Conservation (phyloP, 2,329 filamentous ascomycete species). For the Fusarium citri region DNA sequence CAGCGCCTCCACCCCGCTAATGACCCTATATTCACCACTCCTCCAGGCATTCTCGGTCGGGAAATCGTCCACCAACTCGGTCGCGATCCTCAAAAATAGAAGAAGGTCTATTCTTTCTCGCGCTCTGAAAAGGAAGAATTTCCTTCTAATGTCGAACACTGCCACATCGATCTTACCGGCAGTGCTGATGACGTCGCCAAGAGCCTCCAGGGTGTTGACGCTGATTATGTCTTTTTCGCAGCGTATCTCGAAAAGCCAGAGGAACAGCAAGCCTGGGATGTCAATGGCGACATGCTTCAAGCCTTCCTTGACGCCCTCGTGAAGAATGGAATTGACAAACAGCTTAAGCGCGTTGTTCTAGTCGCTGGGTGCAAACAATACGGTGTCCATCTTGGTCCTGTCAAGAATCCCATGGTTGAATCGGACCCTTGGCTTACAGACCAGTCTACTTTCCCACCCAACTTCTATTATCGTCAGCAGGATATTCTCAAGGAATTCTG, state of each 20-base stretch:
- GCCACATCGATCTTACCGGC: slow-evolving; percentile 12
- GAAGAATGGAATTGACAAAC: not conserved
- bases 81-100: slow-evolving; percentile 4
- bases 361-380: slow-evolving; percentile 14
- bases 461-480: slow-evolving; percentile 24
- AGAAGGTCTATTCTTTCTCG: slow-evolving; percentile 3
- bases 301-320: slow-evolving; percentile 1
- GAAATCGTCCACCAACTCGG: slow-evolving; percentile 11
- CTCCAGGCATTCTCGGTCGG: slow-evolving; percentile 8
- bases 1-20: not conserved
- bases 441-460: slow-evolving; percentile 14
- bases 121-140: slow-evolving; percentile 17
- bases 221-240: slow-evolving; percentile 17
- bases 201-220: not conserved
- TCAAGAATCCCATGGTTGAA: slow-evolving; percentile 13
- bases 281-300: slow-evolving; percentile 19
- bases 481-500: not conserved
- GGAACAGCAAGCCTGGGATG: slow-evolving; percentile 4
- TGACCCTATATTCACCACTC: not conserved
- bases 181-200: slow-evolving; percentile 4
- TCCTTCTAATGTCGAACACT: slow-evolving; percentile 10
- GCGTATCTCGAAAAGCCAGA: slow-evolving; percentile 12
- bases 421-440: slow-evolving; percentile 7
- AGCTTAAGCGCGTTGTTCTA: slow-evolving; percentile 3
- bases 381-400: slow-evolving; percentile 9